phyloP scores from a whole-genome alignment of 805 yeast genomes.

The Wickerhamomyces mucosus region DNA sequence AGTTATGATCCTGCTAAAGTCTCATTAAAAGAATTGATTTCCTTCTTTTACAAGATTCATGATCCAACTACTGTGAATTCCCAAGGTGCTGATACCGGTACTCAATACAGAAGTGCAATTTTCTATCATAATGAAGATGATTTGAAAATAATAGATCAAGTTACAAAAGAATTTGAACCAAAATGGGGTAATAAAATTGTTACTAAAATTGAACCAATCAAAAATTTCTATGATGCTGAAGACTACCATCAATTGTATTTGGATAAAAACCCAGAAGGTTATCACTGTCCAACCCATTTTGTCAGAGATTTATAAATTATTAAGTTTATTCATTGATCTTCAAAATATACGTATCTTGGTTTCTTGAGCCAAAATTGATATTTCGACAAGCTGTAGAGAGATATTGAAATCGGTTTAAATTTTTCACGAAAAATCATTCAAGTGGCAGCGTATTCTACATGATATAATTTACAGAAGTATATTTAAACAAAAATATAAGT shows the following conservation, averaged over 20 bases:
- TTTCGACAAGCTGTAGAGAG: too few species aligned
- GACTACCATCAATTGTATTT: slow-evolving; percentile 85
- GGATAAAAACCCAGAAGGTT: slow-evolving; percentile 73
- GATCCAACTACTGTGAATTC: slow-evolving; percentile 81
- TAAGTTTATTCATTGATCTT: not conserved
- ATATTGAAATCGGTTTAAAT: too few species aligned
- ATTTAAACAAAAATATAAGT: too few species aligned
- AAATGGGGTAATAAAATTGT: slow-evolving; percentile 62
- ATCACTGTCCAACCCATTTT: slow-evolving; percentile 85
- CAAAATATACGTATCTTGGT: too few species aligned
- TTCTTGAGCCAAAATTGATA: too few species aligned
- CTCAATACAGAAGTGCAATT: slow-evolving; percentile 84
- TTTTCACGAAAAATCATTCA: too few species aligned
- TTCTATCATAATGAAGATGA: slow-evolving; percentile 47
- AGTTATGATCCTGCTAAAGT: slow-evolving; percentile 68
- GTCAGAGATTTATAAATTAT: slow-evolving; percentile 38
- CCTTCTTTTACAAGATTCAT: slow-evolving; percentile 84
- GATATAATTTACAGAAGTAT: too few species aligned
- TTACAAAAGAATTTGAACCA: slow-evolving; percentile 49
- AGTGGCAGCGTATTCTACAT: too few species aligned
- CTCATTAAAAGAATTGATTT: slow-evolving; percentile 51
- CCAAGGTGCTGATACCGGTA: slow-evolving; percentile 86
- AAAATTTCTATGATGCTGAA: slow-evolving; percentile 86
- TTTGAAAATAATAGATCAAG: slow-evolving; percentile 32
- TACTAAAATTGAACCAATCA: slow-evolving; percentile 61